Evolutionary conservation across 2,329 filamentous ascomycete species (phyloP).

Genomic region (Ophiosphaerella herpotricha): DNA sequence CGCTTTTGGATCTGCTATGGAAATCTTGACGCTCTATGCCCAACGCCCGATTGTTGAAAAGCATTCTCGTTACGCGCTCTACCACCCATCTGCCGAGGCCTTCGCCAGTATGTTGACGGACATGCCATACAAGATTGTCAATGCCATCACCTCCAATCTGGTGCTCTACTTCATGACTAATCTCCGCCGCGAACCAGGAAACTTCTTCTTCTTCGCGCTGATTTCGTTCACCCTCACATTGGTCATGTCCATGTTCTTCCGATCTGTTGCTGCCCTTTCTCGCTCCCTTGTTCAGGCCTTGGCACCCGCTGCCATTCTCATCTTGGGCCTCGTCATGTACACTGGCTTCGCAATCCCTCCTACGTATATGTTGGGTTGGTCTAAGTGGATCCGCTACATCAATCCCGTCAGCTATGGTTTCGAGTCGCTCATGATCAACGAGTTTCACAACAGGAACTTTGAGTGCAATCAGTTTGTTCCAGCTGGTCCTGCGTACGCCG

Average conservation of each 20-base stretch:
- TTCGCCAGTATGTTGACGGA: conserved; percentile 84
- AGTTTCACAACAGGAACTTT: conserved; percentile 72
- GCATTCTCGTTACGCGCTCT: conserved; percentile 82
- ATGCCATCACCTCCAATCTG: conserved; percentile 76
- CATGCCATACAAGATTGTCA: conserved; percentile 79
- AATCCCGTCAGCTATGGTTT: conserved; percentile 82
- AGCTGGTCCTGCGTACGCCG: conserved; percentile 44
- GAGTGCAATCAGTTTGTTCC: conserved; percentile 54
- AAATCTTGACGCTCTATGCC: conserved; percentile 84
- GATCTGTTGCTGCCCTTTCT: conserved; percentile 77
- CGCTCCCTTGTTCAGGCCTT: conserved; percentile 66
- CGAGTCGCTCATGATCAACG: conserved; percentile 80
- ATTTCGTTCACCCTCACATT: conserved; percentile 74
- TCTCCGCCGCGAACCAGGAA: conserved; percentile 70
- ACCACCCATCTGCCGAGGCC: conserved; percentile 89
- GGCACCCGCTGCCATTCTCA: conserved; percentile 61
- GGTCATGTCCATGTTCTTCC: conserved; percentile 85
- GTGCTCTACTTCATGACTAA: conserved; percentile 87
- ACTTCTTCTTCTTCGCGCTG: conserved; percentile 86
- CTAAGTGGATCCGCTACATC: conserved; percentile 80
- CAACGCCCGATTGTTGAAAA: conserved; percentile 94
- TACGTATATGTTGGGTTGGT: conserved; percentile 76
- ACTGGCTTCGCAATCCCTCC: conserved; percentile 67
- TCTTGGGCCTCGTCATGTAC: conserved; percentile 68
- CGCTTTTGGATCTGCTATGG: conserved; percentile 78